Percentiles rank a stretch among this genome's conserved stretches.
Conservation (phyloP, 106 monocot species). For the Dendrobium huoshanense region DNA sequence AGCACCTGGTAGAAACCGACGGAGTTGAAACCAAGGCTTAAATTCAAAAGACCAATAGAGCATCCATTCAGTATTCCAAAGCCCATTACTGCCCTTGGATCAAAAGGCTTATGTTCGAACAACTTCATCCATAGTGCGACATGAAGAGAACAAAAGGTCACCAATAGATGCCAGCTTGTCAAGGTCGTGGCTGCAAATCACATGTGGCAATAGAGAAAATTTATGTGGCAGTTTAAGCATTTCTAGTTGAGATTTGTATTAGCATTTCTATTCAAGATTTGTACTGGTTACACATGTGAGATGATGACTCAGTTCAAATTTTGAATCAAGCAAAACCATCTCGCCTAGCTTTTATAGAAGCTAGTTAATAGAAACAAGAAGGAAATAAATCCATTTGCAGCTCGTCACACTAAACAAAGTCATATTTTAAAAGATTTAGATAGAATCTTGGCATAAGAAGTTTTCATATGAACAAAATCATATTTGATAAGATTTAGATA, state of each 20-base stretch:
- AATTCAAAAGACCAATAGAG: slow-evolving; percentile 62
- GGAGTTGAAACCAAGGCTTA: slow-evolving; percentile 73
- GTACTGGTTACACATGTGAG: not conserved
- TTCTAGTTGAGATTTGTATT: not conserved
- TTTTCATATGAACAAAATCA: not conserved
- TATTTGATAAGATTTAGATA: not conserved
- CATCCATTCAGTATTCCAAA: slow-evolving; percentile 75
- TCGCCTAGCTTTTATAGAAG: not conserved
- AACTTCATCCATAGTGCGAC: slow-evolving; percentile 58
- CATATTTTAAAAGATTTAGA: not conserved
- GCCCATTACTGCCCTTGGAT: slow-evolving; percentile 65
- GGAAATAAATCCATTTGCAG: not conserved
- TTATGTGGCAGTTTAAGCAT: not conserved
- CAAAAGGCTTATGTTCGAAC: slow-evolving; percentile 73
- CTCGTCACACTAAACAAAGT: not conserved
- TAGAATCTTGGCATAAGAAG: not conserved
- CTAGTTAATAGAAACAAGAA: not conserved
- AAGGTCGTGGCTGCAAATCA: slow-evolving; percentile 57
- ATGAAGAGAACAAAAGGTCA: slow-evolving; percentile 72
- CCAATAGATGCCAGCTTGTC: slow-evolving; percentile 82
- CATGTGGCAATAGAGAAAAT: not conserved
- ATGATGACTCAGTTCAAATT: not conserved
- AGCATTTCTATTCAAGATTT: too few relatives aligned
- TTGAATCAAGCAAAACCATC: not conserved
- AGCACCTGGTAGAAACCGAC: slow-evolving; percentile 72